Evolutionary conservation across 75 land plant genomes (phyloP).

Genomic region (Sequoiadendron giganteum): DNA sequence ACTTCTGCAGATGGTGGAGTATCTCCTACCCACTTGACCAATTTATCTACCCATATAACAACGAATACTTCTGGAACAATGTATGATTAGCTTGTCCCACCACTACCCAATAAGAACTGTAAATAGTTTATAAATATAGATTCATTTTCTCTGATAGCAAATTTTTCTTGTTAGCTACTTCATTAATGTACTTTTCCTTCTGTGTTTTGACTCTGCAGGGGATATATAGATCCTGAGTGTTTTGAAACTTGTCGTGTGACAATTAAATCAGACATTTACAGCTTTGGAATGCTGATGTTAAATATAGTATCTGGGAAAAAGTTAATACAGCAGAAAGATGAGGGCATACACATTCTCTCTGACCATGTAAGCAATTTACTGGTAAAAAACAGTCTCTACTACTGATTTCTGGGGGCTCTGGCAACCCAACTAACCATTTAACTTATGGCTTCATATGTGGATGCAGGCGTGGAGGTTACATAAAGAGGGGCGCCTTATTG

Average conservation of each 20-base stretch:
- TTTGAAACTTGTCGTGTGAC: neutral
- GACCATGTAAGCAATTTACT: neutral
- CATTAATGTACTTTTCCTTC: too few species aligned
- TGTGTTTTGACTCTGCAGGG: neutral
- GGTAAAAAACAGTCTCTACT: too few species aligned
- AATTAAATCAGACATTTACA: neutral
- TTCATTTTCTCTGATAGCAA: neutral
- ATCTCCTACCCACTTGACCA: neutral
- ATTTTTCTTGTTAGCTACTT: too few species aligned
- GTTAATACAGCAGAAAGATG: neutral
- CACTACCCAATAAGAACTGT: neutral
- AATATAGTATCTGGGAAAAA: neutral
- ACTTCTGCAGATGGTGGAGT: neutral
- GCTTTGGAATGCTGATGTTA: neutral
- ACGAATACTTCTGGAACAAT: neutral
- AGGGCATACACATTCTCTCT: neutral
- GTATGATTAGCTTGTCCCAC: neutral
- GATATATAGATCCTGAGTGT: neutral
- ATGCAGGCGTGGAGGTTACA: neutral
- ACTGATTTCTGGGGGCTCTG: too few species aligned
- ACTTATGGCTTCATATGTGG: neutral
- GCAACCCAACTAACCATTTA: too few species aligned
- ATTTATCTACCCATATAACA: neutral
- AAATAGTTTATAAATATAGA: neutral
- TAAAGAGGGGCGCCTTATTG: neutral